phyloP scores from a whole-genome alignment of 768 basidiomycete species.

The Rhodotorula toruloides region DNA sequence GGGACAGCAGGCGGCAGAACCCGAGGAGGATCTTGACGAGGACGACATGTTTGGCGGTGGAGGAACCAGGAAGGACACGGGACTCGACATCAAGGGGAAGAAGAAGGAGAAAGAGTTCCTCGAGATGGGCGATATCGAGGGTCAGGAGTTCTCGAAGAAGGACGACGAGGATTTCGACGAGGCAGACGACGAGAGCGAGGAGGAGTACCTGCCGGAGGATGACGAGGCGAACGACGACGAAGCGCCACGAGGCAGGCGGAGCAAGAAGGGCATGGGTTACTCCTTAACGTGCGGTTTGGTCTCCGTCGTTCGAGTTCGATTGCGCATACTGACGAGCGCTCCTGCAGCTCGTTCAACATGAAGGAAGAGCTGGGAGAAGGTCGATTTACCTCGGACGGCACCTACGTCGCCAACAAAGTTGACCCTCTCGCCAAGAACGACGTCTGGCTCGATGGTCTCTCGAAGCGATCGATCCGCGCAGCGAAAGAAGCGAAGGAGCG shows the following conservation, averaged over 20 bases:
- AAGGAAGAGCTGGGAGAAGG: constrained; percentile 98
- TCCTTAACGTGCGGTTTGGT: constrained; percentile 57
- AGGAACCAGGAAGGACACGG: constrained; percentile 57
- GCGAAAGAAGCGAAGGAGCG: constrained; percentile 70
- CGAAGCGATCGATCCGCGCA: constrained; percentile 75
- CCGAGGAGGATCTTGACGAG: constrained; percentile 47
- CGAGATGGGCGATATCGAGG: constrained; percentile 89
- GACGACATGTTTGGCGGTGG: constrained; percentile 50
- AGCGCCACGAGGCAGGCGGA: constrained; percentile 56
- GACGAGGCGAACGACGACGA: constrained; percentile 55
- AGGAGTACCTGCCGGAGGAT: constrained; percentile 50
- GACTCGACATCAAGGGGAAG: constrained; percentile 72
- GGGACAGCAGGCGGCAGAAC: constrained; percentile 2
- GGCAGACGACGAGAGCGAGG: constrained; percentile 51
- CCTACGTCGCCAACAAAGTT: constrained; percentile 67
- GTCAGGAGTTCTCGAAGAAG: constrained; percentile 68
- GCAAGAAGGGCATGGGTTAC: constrained; percentile 85
- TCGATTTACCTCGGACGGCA: constrained; percentile 87
- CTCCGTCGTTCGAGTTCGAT: neutral
- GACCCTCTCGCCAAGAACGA: constrained; percentile 91
- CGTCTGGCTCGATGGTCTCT: constrained; percentile 84
- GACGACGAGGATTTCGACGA: constrained; percentile 45
- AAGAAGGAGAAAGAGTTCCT: constrained; percentile 61
- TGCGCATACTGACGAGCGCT: neutral
- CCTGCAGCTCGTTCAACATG: constrained; percentile 80